Base-by-base conservation (phyloP, 2,329 filamentous ascomycete genomes). In the Colletotrichum graminicola region DNA sequence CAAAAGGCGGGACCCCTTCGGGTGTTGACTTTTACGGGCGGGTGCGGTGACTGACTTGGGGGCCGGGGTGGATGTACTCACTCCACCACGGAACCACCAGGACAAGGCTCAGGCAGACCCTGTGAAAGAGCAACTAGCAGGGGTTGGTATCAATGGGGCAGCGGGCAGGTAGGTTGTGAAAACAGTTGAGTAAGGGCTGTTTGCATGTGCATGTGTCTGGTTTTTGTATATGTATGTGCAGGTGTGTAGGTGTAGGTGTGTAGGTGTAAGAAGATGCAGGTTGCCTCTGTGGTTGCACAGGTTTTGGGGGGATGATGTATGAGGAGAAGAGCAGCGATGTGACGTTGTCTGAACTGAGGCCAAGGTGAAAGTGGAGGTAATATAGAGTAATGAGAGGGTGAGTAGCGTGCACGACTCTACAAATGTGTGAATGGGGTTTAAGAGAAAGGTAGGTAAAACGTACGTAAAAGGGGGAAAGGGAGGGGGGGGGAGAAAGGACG, bases 11-110 rank as follows among this genome's bases (percentile, higher is more conserved):
- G 61, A 62, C 61, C 7, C 61, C 34, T 47, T 60, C 69, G 51
- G 69, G 56, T 56, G 70, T 72, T 72, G 66, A 69, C 59, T 52
- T 70, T 70, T 72, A 45, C 59, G 60, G 68, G 54, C 60, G 69
- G 69, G 54, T 72, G 60, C 65, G 34, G 34, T 36, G 34, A 36
- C 34, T 34, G n/a, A n/a, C 11, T 36, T 36, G 34, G 34, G 34
- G 34, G 10, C 34, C 10, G 34, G 34, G 34, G 34, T 36, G 34
- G 34, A 36, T 41, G 39, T 41, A 41, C 39, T 41, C 45, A 68
- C 51, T 71, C 45, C 62, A 47, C 65, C 65, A 59, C 65, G 7
- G 23, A 63, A 45, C 54, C 34, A 39, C 54, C 21, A 26, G 16
- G n/a, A 67, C 51, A 45, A 39, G 26, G 34, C 36, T 52, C 7